These are phyloP conservation scores for Nicotiana undulata DNA, from an alignment of 257 asterid genomes.

Conservation along the genomic window DNA sequence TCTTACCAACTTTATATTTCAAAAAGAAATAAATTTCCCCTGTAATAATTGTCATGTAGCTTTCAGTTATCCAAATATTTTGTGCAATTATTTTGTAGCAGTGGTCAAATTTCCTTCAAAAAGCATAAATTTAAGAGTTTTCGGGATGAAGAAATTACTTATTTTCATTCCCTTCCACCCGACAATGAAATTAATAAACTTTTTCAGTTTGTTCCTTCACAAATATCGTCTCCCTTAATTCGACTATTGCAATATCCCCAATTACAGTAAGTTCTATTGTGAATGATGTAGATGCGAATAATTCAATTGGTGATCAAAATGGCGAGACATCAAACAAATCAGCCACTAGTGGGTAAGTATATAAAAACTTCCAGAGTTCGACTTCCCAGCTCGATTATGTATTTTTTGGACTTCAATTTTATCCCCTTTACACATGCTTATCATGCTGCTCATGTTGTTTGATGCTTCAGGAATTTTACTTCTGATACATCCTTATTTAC, in stretches of 20 bases:
- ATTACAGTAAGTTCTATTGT: constrained; percentile 13
- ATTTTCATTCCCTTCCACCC: background rate
- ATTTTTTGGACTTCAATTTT: constrained; percentile 6
- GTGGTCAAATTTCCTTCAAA: background rate
- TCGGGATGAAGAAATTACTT: background rate
- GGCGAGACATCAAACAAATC: constrained; percentile 37
- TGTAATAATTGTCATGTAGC: background rate
- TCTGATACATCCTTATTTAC: constrained; percentile 48
- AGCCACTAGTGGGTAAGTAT: constrained; percentile 49
- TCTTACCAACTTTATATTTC: background rate
- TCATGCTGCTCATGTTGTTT: constrained; percentile 13
- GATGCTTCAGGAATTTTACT: constrained; percentile 48
- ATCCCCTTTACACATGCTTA: constrained; percentile 6
- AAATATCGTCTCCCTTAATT: background rate
- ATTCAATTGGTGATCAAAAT: constrained; percentile 38
- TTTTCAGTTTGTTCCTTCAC: background rate
- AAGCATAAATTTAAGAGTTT: constrained; percentile 1
- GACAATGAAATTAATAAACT: background rate
- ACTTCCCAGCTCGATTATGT: background rate
- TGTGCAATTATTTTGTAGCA: background rate
- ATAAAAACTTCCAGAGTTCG: constrained; percentile 8
- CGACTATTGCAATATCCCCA: background rate
- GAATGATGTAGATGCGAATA: constrained; percentile 41
- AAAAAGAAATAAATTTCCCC: background rate
- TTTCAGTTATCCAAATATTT: background rate